phyloP scores from a whole-genome alignment of 148 eudicot genomes.

The Camellia granthamiana region DNA sequence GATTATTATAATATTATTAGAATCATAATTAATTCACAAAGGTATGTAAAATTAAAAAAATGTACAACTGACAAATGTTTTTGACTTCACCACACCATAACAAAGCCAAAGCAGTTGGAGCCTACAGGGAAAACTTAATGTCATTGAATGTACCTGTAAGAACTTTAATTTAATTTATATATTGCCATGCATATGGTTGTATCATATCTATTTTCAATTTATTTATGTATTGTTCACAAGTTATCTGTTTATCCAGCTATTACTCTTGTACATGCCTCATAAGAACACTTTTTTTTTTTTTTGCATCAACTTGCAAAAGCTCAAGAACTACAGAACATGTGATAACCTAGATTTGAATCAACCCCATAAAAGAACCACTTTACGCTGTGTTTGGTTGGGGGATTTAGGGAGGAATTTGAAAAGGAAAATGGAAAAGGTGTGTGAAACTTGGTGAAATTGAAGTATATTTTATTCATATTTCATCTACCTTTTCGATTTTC shows the following conservation, averaged over 20 bases:
- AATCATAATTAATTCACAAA: too few species aligned
- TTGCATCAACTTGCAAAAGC: constrained; percentile 6
- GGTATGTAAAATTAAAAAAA: too few species aligned
- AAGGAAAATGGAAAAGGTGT: too few species aligned
- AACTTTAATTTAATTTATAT: neutral
- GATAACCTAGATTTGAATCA: neutral
- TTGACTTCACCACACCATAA: neutral
- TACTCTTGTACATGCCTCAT: neutral
- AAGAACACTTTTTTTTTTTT: neutral
- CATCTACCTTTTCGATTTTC: too few species aligned
- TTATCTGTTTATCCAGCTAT: neutral
- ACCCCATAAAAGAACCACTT: neutral
- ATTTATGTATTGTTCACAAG: neutral
- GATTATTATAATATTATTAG: too few species aligned
- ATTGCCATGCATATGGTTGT: neutral
- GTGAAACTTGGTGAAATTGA: too few species aligned
- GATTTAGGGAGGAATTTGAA: too few species aligned
- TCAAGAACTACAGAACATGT: neutral
- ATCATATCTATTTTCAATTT: neutral
- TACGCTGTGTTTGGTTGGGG: too few species aligned
- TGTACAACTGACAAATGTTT: neutral
- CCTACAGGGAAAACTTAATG: neutral
- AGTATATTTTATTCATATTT: too few species aligned
- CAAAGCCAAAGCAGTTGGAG: neutral
- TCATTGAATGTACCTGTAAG: neutral